Conservation (phyloP, 192 early-diverging fungal species). For the Coemansia sp. region DNA sequence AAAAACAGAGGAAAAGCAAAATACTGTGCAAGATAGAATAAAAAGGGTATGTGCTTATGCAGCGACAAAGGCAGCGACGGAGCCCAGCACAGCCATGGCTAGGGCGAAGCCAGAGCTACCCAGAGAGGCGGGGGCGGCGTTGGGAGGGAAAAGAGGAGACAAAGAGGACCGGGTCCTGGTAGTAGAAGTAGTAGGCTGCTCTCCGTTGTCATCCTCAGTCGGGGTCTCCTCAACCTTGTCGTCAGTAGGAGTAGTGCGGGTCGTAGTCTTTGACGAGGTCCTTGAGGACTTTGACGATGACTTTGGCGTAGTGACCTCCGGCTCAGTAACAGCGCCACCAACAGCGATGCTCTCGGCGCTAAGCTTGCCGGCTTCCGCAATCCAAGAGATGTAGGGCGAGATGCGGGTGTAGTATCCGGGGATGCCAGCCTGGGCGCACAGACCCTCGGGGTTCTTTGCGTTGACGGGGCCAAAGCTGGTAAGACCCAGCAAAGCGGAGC, state of each 20-base stretch:
- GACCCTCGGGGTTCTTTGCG: slow-evolving; percentile 13
- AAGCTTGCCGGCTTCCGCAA: slow-evolving; percentile 15
- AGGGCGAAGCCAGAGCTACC: neutral
- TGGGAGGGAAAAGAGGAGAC: neutral
- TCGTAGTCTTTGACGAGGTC: neutral
- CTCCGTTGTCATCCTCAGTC: neutral
- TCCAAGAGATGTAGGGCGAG: slow-evolving; percentile 44
- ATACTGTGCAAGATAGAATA: neutral
- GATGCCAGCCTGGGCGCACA: slow-evolving; percentile 31
- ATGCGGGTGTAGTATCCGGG: slow-evolving; percentile 50
- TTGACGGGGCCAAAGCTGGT: slow-evolving; percentile 40
- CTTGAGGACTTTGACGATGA: neutral
- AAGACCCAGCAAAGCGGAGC: slow-evolving; percentile 30
- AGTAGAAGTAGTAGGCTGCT: neutral
- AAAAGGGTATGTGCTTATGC: neutral
- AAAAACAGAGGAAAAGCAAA: no score
- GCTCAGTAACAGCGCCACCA: neutral
- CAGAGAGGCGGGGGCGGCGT: no score
- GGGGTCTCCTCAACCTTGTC: neutral
- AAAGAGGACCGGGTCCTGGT: neutral
- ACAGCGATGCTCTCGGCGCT: slow-evolving; percentile 14
- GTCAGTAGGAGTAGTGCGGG: neutral
- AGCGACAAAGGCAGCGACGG: neutral
- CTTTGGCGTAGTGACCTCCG: neutral
- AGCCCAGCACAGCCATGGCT: neutral